Evolutionary conservation across 2,329 filamentous ascomycete genomes (phyloP).

Genomic region (Cordyceps farinosa): DNA sequence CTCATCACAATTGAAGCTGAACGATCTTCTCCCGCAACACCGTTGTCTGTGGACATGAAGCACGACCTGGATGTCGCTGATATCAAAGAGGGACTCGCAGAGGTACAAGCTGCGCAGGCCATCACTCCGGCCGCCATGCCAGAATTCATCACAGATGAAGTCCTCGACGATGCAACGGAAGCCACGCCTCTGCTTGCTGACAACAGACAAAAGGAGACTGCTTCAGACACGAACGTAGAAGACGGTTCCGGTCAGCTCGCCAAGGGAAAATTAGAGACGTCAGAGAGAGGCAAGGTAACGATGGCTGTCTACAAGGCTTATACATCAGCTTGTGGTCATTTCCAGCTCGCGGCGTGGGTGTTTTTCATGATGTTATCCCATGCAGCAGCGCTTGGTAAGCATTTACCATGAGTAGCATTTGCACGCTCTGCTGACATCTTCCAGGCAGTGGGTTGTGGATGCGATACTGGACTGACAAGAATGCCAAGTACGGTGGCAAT

Average conservation of each 20-base stretch:
- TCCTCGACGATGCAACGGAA: conserved; percentile 76
- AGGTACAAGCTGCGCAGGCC: conserved; percentile 65
- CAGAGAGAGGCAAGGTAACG: conserved; percentile 88
- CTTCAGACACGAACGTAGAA: conserved; percentile 64
- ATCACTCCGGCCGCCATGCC: conserved; percentile 45
- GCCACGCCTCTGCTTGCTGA: conserved; percentile 77
- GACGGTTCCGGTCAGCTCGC: conserved; percentile 65
- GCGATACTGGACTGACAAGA: conserved; percentile 78
- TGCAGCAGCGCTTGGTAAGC: conserved; percentile 68
- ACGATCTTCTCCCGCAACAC: conserved; percentile 45
- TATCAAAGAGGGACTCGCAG: conserved; percentile 65
- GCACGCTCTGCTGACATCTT: conserved; percentile 16
- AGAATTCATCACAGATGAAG: conserved; percentile 63
- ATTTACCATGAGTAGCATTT: conserved; percentile 15
- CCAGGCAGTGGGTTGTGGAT: conserved; percentile 77
- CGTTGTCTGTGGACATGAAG: conserved; percentile 30
- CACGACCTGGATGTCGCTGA: conserved; percentile 63
- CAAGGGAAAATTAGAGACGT: conserved; percentile 74
- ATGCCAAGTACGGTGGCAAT: conserved; percentile 62
- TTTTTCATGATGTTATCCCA: conserved; percentile 71
- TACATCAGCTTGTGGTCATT: conserved; percentile 79
- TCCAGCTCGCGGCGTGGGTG: conserved; percentile 73
- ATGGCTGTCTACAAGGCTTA: conserved; percentile 85
- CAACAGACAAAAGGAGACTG: conserved; percentile 50
- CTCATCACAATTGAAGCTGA: conserved; percentile 42